phyloP scores from a whole-genome alignment of 352 stramenopile species.

The Phytophthora melonis region DNA sequence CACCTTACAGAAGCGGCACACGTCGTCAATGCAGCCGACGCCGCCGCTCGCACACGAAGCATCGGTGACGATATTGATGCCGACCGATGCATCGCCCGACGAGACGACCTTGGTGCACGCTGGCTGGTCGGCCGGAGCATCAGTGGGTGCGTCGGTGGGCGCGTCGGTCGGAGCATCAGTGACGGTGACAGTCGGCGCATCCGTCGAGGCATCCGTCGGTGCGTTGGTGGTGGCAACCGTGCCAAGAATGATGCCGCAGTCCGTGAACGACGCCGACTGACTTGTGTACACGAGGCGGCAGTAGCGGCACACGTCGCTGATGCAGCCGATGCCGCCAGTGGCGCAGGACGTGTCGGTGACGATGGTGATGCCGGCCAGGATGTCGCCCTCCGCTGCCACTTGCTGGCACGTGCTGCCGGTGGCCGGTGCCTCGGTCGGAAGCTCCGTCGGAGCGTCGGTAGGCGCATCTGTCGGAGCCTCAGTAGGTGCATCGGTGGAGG shows the following conservation, averaged over 20 bases:
- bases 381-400: constrained; percentile 12
- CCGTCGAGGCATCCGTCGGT: constrained; percentile 3
- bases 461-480: no score
- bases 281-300: constrained; percentile 39
- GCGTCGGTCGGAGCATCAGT: not conserved
- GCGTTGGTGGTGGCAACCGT: not conserved
- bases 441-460: not conserved
- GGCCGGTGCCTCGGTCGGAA: constrained; percentile 4
- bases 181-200: constrained; percentile 3
- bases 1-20: constrained; percentile 56
- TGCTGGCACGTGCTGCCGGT: constrained; percentile 14
- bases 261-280: constrained; percentile 34
- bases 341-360: constrained; percentile 36
- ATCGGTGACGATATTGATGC: constrained; percentile 41
- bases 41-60: constrained; percentile 29
- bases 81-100: constrained; percentile 32
- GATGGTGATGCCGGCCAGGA: constrained; percentile 39
- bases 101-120: constrained; percentile 29
- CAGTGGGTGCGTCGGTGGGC: constrained; percentile 8
- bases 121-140: not conserved
- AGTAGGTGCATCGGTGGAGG: not conserved
- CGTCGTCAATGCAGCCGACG: constrained; percentile 29
- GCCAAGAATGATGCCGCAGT: constrained; percentile 27
- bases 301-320: constrained; percentile 39
- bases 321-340: constrained; percentile 41